Base-by-base conservation (phyloP, 176 grass and related monocot genomes). In the Leersia perrieri region DNA sequence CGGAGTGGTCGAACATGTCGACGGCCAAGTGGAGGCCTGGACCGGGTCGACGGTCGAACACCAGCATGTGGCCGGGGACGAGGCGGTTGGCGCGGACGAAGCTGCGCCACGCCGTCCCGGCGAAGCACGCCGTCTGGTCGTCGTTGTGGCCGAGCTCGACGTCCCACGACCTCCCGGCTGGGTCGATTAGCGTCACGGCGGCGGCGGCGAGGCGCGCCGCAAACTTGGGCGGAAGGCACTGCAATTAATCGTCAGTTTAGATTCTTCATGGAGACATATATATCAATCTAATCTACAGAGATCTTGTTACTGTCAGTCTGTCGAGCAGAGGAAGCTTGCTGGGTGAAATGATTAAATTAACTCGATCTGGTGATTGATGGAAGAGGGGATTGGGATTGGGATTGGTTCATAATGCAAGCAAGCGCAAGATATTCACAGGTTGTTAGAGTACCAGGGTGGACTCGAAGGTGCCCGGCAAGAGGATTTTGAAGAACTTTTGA, bases 401-500 rank as follows among this genome's bases (percentile, higher is more conserved):
- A n/a, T n/a, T n/a, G n/a, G n/a, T n/a, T n/a, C n/a, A n/a, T n/a
- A n/a, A n/a, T n/a, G n/a, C n/a, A n/a, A n/a, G n/a, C n/a, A n/a
- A n/a, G n/a, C n/a, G n/a, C n/a, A n/a, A n/a, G n/a, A n/a, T n/a
- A n/a, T n/a, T n/a, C n/a, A n/a, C n/a, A n/a, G n/a, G 6, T 11
- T 23, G 11, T 7, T 28, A 33, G 1, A n/a, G n/a, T 85, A 85
- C 83, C 75, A 85, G 10, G 39, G 16, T 64, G 31, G 69, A 47
- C 38, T 71, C 39, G 75, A 79, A 85, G 40, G 16, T 39, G 40
- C 83, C 83, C 11, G 83, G 83, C 23, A 85, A n/a, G 23, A 85
- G 40, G 31, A 85, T 3, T 26, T 85, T 85, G 83, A 85, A 85
- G 75, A 85, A 85, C 57, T 79, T 85, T 5, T 51, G 66, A 11